Base-by-base conservation (phyloP, 139 green algal genomes). In the Chlorella sp. region DNA sequence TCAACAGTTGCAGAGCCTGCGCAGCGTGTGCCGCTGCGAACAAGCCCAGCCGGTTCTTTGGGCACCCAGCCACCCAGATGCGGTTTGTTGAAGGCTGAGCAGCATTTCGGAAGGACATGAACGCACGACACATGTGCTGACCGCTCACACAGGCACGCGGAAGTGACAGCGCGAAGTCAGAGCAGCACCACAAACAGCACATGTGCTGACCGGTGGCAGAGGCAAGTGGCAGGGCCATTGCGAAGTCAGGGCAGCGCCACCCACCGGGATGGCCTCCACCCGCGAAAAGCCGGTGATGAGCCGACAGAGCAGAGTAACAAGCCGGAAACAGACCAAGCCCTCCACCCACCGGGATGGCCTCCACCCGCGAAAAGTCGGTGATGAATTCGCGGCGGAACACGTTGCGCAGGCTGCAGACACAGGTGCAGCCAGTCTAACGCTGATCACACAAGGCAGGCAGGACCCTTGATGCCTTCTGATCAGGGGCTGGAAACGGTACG, bases 351-450 rank as follows among this genome's bases (percentile, higher is more conserved):
- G 93, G 92, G n/a, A 99, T 43, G 2, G 90, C 93, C 80, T 96
- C 91, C 17, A 98, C 85, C 1, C 89, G 80, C 20, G 84, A 74
- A 73, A 99, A 98, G 91, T 98, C 96, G 28, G 90, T 90, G 78
- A 89, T 83, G 41, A 86, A 89, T 43, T 91, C 80, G 28, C 88
- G 84, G 26, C 91, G 80, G 86, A 94, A 96, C 48, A 95, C 95
- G 80, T 87, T 83, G 2, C 80, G 89, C 60, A 99, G 81, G 58
- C 76, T 83, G 77, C 77, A n/a, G 58, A 68, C 5, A 41, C 24
- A 56, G 26, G 41, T n/a, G 26, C 14, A 22, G 3, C 8, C 8
- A 54, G 46, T n/a, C n/a, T n/a, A n/a, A n/a, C n/a, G n/a, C n/a
- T n/a, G n/a, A n/a, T n/a, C n/a, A n/a, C n/a, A n/a, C n/a, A n/a